Percentiles rank a stretch among this genome's conserved stretches.
phyloP scores from a whole-genome alignment of 2,329 filamentous ascomycete species.

The Xylaria arbuscula region DNA sequence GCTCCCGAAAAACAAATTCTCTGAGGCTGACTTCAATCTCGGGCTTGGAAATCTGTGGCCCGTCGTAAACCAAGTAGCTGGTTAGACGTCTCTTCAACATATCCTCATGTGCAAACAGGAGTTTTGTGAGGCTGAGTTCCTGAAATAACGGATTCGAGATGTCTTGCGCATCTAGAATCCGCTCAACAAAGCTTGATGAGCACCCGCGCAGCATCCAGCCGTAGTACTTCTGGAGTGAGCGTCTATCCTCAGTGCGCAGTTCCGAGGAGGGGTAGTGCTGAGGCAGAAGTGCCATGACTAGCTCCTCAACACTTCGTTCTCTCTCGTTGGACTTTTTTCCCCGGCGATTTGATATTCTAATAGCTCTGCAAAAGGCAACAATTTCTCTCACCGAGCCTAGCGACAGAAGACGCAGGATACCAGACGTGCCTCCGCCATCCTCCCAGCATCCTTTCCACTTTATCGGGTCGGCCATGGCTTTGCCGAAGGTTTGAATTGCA shows the following conservation, averaged over 20 bases:
- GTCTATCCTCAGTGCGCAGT: conserved; percentile 27
- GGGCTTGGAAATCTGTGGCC: conserved; percentile 21
- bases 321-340: conserved; percentile 30
- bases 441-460: conserved; percentile 31
- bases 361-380: conserved; percentile 27
- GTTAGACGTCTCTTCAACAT: conserved; percentile 32
- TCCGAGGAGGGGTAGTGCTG: conserved; percentile 33
- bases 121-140: conserved; percentile 12
- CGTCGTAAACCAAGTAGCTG: conserved; percentile 32
- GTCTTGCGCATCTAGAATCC: conserved; percentile 28
- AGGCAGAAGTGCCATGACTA: conserved; percentile 33
- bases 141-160: conserved; percentile 34
- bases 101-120: conserved; percentile 26
- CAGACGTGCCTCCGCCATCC: conserved; percentile 31
- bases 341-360: conserved; percentile 25
- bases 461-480: conserved; percentile 16
- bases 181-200: conserved; percentile 32
- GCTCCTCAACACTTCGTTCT: conserved; percentile 27
- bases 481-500: conserved; percentile 29
- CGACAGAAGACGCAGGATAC: conserved; percentile 32
- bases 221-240: conserved; percentile 33
- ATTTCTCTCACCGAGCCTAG: conserved; percentile 31
- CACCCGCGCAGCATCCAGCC: conserved; percentile 32
- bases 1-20: conserved; percentile 27
- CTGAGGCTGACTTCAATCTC: conserved; percentile 28